A percentile compares a stretch with the other conserved stretches of the same genome.
Conservation (phyloP, 768 basidiomycete genomes). For the Gelatoporia subvermispora region DNA sequence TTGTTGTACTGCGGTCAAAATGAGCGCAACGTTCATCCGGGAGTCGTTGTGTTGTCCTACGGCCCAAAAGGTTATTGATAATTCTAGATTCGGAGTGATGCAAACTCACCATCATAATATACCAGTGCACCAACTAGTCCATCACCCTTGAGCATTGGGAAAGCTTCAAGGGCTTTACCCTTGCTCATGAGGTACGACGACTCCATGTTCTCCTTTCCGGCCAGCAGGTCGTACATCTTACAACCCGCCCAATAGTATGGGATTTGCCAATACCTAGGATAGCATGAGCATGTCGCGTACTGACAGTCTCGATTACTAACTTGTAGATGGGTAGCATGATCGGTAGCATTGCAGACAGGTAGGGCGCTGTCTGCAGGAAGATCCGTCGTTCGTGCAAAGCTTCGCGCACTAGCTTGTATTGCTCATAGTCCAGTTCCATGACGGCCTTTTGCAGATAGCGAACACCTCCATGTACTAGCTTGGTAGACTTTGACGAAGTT, state of each 20-base stretch:
- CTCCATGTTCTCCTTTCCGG: slow-evolving; percentile 97
- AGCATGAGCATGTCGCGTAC: neutral
- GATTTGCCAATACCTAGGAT: slow-evolving; percentile 83
- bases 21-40: slow-evolving; percentile 93
- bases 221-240: slow-evolving; percentile 94
- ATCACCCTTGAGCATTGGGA: slow-evolving; percentile 93
- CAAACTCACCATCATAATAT: slow-evolving; percentile 84
- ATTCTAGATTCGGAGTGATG: slow-evolving; percentile 21
- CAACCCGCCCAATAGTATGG: slow-evolving; percentile 95
- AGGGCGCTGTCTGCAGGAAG: slow-evolving; percentile 94
- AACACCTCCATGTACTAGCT: slow-evolving; percentile 97
- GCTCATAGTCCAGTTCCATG: slow-evolving; percentile 92
- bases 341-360: slow-evolving; percentile 87
- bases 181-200: slow-evolving; percentile 92
- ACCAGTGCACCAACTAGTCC: slow-evolving; percentile 93
- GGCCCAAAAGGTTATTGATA: neutral
- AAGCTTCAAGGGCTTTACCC: slow-evolving; percentile 88
- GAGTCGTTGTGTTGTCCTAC: slow-evolving; percentile 97
- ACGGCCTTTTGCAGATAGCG: slow-evolving; percentile 97
- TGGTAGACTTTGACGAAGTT: slow-evolving; percentile 95
- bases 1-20: slow-evolving; percentile 91
- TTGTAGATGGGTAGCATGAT: slow-evolving; percentile 98
- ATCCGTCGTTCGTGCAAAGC: slow-evolving; percentile 89
- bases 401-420: slow-evolving; percentile 94
- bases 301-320: slow-evolving; percentile 26